Conservation (phyloP, 768 basidiomycete genomes). For the Glaciozyma antarctica region DNA sequence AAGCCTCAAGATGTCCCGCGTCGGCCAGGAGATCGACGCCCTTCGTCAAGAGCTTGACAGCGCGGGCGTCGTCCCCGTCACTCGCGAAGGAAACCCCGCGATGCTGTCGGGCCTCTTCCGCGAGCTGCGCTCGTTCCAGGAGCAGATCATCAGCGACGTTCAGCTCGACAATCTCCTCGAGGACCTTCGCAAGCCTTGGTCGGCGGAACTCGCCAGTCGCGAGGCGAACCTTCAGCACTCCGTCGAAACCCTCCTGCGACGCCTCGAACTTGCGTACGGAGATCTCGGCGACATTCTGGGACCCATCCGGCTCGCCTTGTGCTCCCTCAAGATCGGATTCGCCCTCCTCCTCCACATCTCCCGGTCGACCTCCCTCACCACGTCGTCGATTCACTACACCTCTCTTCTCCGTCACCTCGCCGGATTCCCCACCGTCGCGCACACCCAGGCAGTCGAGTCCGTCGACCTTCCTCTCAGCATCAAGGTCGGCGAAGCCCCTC, state of each 20-base stretch:
- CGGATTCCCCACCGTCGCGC: conserved; percentile 30
- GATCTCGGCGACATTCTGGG: conserved; percentile 62
- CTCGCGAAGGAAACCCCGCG: conserved; percentile 31
- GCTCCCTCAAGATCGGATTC: conserved; percentile 62
- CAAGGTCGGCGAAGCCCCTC: conserved; percentile 26
- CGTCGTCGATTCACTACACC: conserved; percentile 25
- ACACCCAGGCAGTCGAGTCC: background rate
- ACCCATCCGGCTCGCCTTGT: conserved; percentile 59
- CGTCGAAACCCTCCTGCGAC: conserved; percentile 63
- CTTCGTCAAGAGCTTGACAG: conserved; percentile 30
- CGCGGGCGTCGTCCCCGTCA: conserved; percentile 34
- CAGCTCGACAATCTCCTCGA: conserved; percentile 42
- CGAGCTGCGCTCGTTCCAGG: conserved; percentile 60
- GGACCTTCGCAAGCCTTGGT: conserved; percentile 10
- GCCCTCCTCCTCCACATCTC: conserved; percentile 20
- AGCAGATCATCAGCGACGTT: conserved; percentile 48
- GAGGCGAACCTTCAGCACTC: conserved; percentile 60
- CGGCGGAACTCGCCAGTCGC: conserved; percentile 7
- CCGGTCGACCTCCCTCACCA: background rate
- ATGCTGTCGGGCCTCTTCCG: conserved; percentile 41
- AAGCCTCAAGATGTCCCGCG: conserved; percentile 48
- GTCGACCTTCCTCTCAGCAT: conserved; percentile 27
- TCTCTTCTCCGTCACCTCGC: conserved; percentile 28
- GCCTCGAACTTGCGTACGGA: conserved; percentile 58
- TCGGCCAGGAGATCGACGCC: conserved; percentile 37